phyloP scores from a whole-genome alignment of 2,329 filamentous ascomycete genomes.

The Coleophoma crateriformis region DNA sequence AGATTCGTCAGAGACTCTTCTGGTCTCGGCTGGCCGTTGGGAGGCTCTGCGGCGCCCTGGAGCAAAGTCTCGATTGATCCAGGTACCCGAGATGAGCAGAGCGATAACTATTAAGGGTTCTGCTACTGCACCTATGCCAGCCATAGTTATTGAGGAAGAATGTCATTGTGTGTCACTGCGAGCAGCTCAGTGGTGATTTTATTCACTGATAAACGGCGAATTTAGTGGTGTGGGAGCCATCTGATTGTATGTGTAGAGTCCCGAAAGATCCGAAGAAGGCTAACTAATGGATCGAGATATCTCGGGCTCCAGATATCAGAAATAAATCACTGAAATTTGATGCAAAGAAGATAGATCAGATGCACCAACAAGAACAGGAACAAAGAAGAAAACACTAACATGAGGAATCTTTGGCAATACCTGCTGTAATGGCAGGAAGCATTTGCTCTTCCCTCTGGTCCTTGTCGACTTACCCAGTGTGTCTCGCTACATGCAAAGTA shows the following conservation, averaged over 20 bases:
- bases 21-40: conserved; percentile 2
- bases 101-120: conserved; percentile 57
- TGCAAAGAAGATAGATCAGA: too few species aligned
- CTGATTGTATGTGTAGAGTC: not conserved
- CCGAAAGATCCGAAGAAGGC: too few species aligned
- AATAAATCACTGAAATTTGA: too few species aligned
- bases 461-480: too few species aligned
- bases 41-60: conserved; percentile 15
- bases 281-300: too few species aligned
- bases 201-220: not conserved
- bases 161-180: not conserved
- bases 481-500: too few species aligned
- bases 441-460: too few species aligned
- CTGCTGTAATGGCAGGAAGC: too few species aligned
- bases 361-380: too few species aligned
- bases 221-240: not conserved
- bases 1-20: conserved; percentile 5
- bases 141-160: conserved; percentile 6
- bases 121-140: conserved; percentile 47
- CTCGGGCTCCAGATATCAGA: too few species aligned
- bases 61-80: conserved; percentile 49
- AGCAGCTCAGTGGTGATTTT: not conserved
- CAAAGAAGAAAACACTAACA: too few species aligned
- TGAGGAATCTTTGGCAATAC: too few species aligned
- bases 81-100: conserved; percentile 55